These are phyloP conservation scores for Microdochium trichocladiopsis DNA, from an alignment of 2,329 filamentous ascomycete species.

Conservation along the genomic window DNA sequence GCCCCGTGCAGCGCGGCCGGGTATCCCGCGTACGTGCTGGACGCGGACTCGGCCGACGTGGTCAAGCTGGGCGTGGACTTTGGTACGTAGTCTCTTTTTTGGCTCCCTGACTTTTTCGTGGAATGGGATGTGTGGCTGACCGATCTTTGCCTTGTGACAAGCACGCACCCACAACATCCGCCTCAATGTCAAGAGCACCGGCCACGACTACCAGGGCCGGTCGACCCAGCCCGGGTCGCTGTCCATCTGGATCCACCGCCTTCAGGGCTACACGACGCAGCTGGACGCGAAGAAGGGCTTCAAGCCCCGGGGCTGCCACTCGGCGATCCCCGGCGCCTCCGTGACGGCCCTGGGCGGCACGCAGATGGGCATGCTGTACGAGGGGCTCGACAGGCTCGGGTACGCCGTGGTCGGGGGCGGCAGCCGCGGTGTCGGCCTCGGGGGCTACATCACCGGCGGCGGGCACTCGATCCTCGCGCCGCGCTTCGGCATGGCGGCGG, in stretches of 20 bases:
- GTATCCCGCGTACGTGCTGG: constrained; percentile 32
- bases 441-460: constrained; percentile 54
- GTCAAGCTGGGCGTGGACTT: constrained; percentile 32
- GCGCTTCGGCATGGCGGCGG: constrained; percentile 51
- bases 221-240: constrained; percentile 42
- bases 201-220: constrained; percentile 37
- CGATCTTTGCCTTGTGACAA: constrained; percentile 11
- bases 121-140: neutral
- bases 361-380: constrained; percentile 41
- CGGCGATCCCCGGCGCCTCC: constrained; percentile 34
- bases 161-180: constrained; percentile 33
- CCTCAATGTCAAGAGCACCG: constrained; percentile 34
- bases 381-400: constrained; percentile 32
- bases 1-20: constrained; percentile 28
- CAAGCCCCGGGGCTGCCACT: constrained; percentile 29
- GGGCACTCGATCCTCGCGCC: constrained; percentile 50
- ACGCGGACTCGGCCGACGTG: constrained; percentile 25
- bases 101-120: neutral
- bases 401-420: constrained; percentile 48
- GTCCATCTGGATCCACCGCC: constrained; percentile 45
- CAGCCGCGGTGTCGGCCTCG: constrained; percentile 48
- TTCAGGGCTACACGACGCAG: constrained; percentile 30
- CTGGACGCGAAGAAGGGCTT: constrained; percentile 30
- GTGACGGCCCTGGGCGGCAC: constrained; percentile 47
- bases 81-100: constrained; percentile 18